Conservation (phyloP, 345 rosid genomes). For the Moricandia moricandioides region DNA sequence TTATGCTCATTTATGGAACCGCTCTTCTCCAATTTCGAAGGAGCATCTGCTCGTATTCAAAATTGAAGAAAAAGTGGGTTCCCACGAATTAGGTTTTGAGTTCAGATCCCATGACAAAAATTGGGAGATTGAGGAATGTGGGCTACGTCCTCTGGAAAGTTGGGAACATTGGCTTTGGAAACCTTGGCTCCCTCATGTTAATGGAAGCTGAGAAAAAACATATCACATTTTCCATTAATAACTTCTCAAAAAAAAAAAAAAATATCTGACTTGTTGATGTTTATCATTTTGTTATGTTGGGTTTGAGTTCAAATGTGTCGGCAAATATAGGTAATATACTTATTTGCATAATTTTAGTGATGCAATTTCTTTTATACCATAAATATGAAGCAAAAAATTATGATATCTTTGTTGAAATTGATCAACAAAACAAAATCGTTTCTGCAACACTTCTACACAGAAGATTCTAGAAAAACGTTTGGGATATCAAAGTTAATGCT, state of each 20-base stretch:
- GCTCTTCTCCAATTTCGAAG: background rate
- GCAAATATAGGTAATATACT: background rate
- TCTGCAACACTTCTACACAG: background rate
- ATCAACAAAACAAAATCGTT: background rate
- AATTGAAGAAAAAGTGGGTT: background rate
- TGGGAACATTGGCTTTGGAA: background rate
- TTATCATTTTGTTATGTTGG: background rate
- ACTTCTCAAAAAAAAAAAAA: too few relatives aligned
- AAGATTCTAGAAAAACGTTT: background rate
- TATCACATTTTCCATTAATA: background rate
- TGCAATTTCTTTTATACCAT: background rate
- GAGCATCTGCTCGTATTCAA: background rate
- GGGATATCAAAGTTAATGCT: background rate
- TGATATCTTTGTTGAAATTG: background rate
- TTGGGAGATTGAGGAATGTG: background rate
- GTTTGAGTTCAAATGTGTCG: background rate
- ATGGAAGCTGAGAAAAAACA: background rate
- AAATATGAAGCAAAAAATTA: background rate
- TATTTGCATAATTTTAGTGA: background rate
- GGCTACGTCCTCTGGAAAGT: background rate
- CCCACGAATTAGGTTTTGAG: background rate
- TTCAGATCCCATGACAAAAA: background rate
- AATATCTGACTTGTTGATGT: too few relatives aligned
- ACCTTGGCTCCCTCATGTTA: background rate
- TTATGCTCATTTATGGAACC: background rate